Evolutionary conservation across 176 grass and related monocot species (phyloP).

Genomic region (Microstegium vimineum): DNA sequence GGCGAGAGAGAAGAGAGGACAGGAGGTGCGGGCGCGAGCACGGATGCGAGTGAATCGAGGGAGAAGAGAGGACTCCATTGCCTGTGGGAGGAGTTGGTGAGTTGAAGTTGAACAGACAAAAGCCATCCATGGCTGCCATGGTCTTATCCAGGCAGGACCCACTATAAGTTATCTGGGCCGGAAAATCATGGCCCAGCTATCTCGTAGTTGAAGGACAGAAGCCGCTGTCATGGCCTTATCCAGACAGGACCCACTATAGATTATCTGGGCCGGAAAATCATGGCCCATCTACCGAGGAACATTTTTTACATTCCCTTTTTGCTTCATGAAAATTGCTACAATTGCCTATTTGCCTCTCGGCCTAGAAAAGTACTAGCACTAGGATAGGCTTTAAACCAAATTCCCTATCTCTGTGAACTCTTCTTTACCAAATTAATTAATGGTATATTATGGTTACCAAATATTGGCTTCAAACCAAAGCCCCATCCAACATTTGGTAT

Average conservation of each 20-base stretch:
- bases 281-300: not conserved
- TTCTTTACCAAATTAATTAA: not conserved
- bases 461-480: too few species aligned
- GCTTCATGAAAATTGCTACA: not conserved
- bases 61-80: slow-evolving; percentile 31
- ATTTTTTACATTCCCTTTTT: not conserved
- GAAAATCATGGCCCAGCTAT: not conserved
- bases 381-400: not conserved
- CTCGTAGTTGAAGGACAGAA: not conserved
- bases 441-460: not conserved
- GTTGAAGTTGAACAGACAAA: not conserved
- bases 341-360: not conserved
- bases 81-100: not conserved
- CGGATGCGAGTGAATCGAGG: slow-evolving; percentile 5
- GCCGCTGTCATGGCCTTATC: not conserved
- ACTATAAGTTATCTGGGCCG: not conserved
- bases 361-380: not conserved
- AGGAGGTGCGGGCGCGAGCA: not conserved
- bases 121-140: not conserved
- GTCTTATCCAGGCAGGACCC: not conserved
- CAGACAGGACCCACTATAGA: not conserved
- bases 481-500: too few species aligned
- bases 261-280: not conserved
- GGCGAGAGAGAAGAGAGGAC: not conserved
- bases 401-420: too few species aligned